A percentile compares a stretch with the other conserved stretches of the same genome.
Conservation (phyloP, 768 basidiomycete genomes). For the Gymnopilus dilepis region DNA sequence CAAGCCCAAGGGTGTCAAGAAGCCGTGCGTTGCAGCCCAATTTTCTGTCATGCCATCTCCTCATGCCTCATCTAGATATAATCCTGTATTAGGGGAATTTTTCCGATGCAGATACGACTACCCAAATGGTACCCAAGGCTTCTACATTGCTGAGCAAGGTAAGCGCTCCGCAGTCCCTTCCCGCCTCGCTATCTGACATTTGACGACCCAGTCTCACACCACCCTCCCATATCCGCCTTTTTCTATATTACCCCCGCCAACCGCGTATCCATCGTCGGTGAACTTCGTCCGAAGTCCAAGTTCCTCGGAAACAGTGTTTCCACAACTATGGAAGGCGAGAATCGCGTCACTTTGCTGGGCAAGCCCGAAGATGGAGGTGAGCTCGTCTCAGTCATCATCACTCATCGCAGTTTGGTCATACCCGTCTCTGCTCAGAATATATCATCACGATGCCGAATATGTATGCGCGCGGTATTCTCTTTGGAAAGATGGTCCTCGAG, state of each 20-base stretch:
- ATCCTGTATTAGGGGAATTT: constrained; percentile 96
- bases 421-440: constrained; percentile 60
- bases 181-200: constrained; percentile 4
- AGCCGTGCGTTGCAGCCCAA: constrained; percentile 76
- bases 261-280: constrained; percentile 85
- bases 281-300: constrained; percentile 92
- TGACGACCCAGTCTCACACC: constrained; percentile 77
- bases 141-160: constrained; percentile 98
- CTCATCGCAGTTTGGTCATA: constrained; percentile 11
- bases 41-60: constrained; percentile 8
- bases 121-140: constrained; percentile 86
- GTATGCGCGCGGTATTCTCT: constrained; percentile 88
- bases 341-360: constrained; percentile 82
- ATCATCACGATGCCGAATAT: constrained; percentile 97
- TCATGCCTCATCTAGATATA: constrained; percentile 65
- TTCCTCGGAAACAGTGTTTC: constrained; percentile 98
- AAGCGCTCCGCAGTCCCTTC: constrained; percentile 20
- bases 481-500: constrained; percentile 95
- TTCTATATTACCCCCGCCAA: constrained; percentile 94
- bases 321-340: constrained; percentile 96
- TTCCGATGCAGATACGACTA: constrained; percentile 97
- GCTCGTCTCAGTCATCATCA: constrained; percentile 32
- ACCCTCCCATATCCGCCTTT: constrained; percentile 94
- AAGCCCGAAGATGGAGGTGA: constrained; percentile 86
- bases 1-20: constrained; percentile 99